Evolutionary conservation across 2,329 filamentous ascomycete genomes (phyloP), one percentile per base, ranked within the genome.

Genomic region (Colletotrichum tanaceti): DNA sequence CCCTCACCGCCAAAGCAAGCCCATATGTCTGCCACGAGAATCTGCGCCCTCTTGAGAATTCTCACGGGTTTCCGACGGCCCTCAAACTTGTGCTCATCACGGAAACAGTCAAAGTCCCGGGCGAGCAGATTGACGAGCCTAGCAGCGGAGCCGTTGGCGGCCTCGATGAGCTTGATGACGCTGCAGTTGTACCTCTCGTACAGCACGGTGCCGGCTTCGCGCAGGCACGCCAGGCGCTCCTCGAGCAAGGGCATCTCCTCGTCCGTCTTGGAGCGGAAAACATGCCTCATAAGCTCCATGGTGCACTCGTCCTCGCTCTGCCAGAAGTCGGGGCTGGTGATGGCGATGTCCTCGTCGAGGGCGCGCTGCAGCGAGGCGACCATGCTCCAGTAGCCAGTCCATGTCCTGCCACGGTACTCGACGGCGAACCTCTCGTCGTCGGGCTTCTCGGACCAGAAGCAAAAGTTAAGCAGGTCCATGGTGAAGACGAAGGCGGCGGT

Each of bases 381-480:
- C 64, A 99, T 81, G 77, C 94, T 97, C 90, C 93, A 97, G 79
- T 99, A 99, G 4, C 96, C 96, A 0, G 94, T 98, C 93, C 94
- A 98, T 65, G 81, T 88, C 78, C 88, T 90, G 35, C 89, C 94
- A 53, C 86, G 87, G 79, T 98, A 98, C 65, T 93, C 90, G 49
- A 99, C 87, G 11, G 91, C 87, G 78, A 95, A 99, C 13, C 93
- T 86, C 74, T 95, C 89, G 5, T 89, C 85, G 13, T 92, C 90
- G 0, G 83, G 79, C 52, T 80, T 76, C 60, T 93, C 90, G 16
- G 93, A 97, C 96, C 96, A 99, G 79, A 99, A 99, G 24, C 91
- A 97, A 77, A 98, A 99, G 77, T 99, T 99, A 58, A 99, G 83
- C 35, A 99, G 79, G 77, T 99, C 96, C 93, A 99, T 97, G 22